Evolutionary conservation across 1,139 yeast species (phyloP).

Genomic region (Saccharomyces hybrid): DNA sequence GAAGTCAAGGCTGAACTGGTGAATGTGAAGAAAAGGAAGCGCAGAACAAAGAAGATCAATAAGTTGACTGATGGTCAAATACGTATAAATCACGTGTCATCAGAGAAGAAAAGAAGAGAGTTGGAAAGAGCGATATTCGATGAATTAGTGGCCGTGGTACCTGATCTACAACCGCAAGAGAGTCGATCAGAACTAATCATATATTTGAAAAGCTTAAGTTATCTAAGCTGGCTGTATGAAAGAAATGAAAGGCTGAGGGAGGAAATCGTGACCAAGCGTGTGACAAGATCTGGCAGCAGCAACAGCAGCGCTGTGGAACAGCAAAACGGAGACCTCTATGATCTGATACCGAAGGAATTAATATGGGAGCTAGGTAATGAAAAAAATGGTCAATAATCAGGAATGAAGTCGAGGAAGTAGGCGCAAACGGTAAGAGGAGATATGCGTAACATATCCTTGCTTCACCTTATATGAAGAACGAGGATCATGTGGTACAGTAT

Average conservation of each 20-base stretch:
- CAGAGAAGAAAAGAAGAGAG: conserved; percentile 38
- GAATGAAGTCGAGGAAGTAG: not conserved
- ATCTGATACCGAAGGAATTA: not conserved
- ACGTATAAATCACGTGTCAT: conserved; percentile 37
- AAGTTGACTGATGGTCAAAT: conserved; percentile 34
- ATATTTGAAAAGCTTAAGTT: conserved; percentile 27
- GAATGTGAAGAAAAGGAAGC: conserved; percentile 7
- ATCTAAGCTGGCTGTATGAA: conserved; percentile 27
- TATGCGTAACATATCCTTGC: not conserved
- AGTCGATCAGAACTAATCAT: conserved; percentile 37
- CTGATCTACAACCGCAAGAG: conserved; percentile 32
- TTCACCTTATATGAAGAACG: not conserved
- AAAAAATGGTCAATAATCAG: not conserved
- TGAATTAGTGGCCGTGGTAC: conserved; percentile 35
- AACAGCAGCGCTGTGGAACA: not conserved
- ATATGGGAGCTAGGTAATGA: not conserved
- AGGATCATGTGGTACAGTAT: no score
- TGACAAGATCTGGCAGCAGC: not conserved
- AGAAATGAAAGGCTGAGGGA: conserved; percentile 21
- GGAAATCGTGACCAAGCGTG: conserved; percentile 9
- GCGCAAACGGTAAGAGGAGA: not conserved
- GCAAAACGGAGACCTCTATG: not conserved
- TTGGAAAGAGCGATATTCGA: conserved; percentile 37
- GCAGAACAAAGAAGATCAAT: conserved; percentile 19
- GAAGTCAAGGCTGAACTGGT: not conserved